Evolutionary conservation across 352 stramenopile species (phyloP).

Genomic region (Sclerospora graminicola): DNA sequence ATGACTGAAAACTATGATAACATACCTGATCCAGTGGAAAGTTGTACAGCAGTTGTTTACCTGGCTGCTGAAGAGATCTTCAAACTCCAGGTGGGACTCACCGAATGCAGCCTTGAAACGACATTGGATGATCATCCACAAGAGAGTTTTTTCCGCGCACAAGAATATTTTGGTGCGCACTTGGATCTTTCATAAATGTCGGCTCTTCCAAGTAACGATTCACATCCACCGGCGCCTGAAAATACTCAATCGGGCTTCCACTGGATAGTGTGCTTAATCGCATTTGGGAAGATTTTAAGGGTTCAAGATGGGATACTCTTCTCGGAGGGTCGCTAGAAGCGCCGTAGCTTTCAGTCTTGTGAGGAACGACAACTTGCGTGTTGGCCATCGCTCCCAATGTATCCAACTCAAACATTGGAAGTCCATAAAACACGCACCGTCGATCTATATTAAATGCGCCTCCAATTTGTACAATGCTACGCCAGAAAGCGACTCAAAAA

Average conservation of each 20-base stretch:
- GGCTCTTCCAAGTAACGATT: constrained; percentile 87
- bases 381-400: constrained; percentile 99
- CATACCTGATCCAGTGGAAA: constrained; percentile 93
- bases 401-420: constrained; percentile 98
- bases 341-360: constrained; percentile 95
- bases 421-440: constrained; percentile 93
- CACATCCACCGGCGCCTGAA: constrained; percentile 93
- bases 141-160: constrained; percentile 89
- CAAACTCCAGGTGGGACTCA: constrained; percentile 97
- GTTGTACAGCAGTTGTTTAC: constrained; percentile 98
- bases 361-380: constrained; percentile 87
- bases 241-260: constrained; percentile 99
- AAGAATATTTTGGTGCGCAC: constrained; percentile 94
- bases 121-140: constrained; percentile 83
- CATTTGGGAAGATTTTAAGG: constrained; percentile 99
- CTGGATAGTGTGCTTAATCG: constrained; percentile 98
- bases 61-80: constrained; percentile 96
- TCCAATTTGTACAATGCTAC: constrained; percentile 98
- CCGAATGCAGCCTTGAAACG: constrained; percentile 96
- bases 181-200: constrained; percentile 88
- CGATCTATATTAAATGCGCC: constrained; percentile 95
- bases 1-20: not conserved
- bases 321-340: constrained; percentile 97
- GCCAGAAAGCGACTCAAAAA: constrained; percentile 93
- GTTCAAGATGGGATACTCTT: constrained; percentile 99